Base-by-base conservation (phyloP, 768 basidiomycete species). In the Pisolithus microcarpus region DNA sequence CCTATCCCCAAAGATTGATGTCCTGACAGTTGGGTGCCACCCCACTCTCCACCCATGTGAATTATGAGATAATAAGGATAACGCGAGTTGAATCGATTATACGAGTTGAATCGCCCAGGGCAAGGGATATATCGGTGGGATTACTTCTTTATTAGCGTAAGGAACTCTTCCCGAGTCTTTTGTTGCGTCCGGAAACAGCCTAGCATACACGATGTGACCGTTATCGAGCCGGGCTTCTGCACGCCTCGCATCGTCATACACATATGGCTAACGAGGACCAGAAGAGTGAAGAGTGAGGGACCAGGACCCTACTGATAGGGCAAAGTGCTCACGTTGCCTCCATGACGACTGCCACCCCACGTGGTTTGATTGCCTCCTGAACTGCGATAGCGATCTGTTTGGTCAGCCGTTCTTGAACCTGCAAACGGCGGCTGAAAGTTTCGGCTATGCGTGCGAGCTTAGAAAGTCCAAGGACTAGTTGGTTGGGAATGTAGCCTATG, bases 191-290 rank as follows among this genome's bases (percentile, higher is more conserved):
- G 81, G 80, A 99, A 99, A 66, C 92, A 96, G 15, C 96, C 96
- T 48, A 97, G 75, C 96, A 99, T 99, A 59, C 93, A 95, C 5
- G 90, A 93, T 6, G 96, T 99, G 42, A 93, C 87, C 0, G 96
- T 99, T 21, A 88, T 81, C 7, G 95, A 79, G 23, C 96, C 96
- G 2, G 95, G 95, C 70, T 99, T 99, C 71, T 99, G 96, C 8
- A 99, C 96, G 49, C 96, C 96, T 55, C 96, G 87, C 95, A 98
- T 98, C 3, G 95, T 93, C 96, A 99, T 99, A 65, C 95, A 98
- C 68, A 97, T 79, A 70, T 98, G 95, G 21, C 91, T 94, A 61
- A 5, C 34, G 43, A 45, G 52, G 48, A 36, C 19, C 52, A 50
- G 52, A 44, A 37, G 28, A 48, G n/a, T 49, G 52, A 44, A 37